phyloP scores from a whole-genome alignment of 78 protist species.

The Isochrysis galbana region DNA sequence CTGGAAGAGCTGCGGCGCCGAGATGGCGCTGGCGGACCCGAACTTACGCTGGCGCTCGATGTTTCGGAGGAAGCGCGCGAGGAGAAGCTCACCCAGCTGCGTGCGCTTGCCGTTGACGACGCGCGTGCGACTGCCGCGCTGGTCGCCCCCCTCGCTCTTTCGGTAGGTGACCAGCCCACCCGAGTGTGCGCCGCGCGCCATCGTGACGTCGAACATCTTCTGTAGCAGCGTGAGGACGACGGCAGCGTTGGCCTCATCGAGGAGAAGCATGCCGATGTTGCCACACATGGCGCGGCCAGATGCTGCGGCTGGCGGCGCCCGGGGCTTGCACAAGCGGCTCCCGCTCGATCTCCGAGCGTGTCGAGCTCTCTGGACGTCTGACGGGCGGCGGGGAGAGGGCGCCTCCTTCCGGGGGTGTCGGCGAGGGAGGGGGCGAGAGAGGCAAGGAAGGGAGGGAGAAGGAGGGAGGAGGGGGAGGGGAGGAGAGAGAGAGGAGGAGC shows the following conservation, averaged over 20 bases:
- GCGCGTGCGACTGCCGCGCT: not conserved
- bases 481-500: too few relatives aligned
- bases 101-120: conserved; percentile 47
- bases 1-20: not conserved
- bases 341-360: too few relatives aligned
- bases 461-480: too few relatives aligned
- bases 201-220: conserved; percentile 23
- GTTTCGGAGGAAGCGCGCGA: too few relatives aligned
- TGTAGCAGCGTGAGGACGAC: not conserved
- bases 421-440: too few relatives aligned
- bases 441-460: not conserved
- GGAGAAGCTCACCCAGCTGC: not conserved
- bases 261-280: conserved; percentile 30
- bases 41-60: not conserved
- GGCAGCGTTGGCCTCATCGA: not conserved
- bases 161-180: conserved; percentile 33
- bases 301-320: not conserved
- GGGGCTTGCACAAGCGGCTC: not conserved
- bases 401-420: too few relatives aligned
- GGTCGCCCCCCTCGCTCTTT: not conserved
- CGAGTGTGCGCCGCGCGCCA: conserved; percentile 37
- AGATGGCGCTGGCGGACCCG: not conserved
- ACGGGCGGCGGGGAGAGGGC: too few relatives aligned
- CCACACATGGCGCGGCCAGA: not conserved
- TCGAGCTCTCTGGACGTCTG: too few relatives aligned